Base-by-base conservation (phyloP, 2,329 filamentous ascomycete species). In the Drechslera avenae region DNA sequence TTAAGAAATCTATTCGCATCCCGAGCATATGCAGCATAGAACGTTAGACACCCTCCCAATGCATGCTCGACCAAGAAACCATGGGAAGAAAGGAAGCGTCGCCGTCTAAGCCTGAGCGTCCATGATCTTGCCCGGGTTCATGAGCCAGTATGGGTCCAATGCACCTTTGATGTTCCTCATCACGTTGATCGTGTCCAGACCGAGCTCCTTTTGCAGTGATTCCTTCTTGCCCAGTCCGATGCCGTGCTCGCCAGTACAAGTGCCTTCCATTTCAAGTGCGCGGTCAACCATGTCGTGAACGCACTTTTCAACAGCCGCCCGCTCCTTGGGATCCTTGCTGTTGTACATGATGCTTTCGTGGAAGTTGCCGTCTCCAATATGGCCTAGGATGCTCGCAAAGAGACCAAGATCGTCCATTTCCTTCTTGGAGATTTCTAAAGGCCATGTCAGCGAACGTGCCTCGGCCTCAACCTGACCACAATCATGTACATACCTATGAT, bases 321-420 rank as follows among this genome's bases (percentile, higher is more conserved):
- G 83, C 74, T 96, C 89, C 19, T 80, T 84, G 3, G 83, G 81
- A 47, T 91, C 80, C 18, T 79, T 81, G 19, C 83, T 83, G 73
- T 94, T 85, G 72, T 96, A 97, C 76, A 97, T 87, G 74, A 97
- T 94, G 68, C 88, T 90, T 70, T 92, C 87, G 72, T 97, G 92
- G 77, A 97, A 97, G 73, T 97, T 97, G 31, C 92, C 92, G 68
- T 96, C 92, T 10, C 92, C 92, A 49, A 97, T 88, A 67, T 97
- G 92, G 3, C 92, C 92, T 3, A 97, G 78, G 21, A 96, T 89
- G 64, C 88, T 91, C 1, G 91, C 90, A 69, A 96, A 96, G 1
- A 96, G 76, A 0, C 90, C 91, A 9, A 96, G 79, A 10, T 90
- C 86, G 65, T 93, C 89, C 81, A 96, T 87, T 67, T 96, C 90